phyloP scores from a whole-genome alignment of 2,329 filamentous ascomycete genomes.

The Clarireedia paspali region DNA sequence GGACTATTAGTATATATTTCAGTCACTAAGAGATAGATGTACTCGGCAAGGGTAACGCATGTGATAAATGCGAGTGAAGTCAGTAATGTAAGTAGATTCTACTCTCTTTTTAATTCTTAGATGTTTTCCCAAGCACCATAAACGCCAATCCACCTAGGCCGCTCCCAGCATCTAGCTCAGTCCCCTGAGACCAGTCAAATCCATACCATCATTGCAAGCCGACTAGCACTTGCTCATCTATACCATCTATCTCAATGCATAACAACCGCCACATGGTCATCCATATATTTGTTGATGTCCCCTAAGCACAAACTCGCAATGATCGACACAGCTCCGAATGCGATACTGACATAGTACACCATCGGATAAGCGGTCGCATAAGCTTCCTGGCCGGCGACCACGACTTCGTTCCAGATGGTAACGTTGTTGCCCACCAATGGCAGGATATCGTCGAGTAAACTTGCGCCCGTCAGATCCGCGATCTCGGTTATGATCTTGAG shows the following conservation, averaged over 20 bases:
- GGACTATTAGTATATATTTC: too few species aligned
- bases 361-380: slow-evolving; percentile 52
- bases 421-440: slow-evolving; percentile 46
- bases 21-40: too few species aligned
- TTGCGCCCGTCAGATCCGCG: slow-evolving; percentile 45
- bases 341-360: slow-evolving; percentile 56
- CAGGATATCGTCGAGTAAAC: slow-evolving; percentile 42
- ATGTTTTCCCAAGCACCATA: not conserved
- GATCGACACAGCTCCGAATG: slow-evolving; percentile 49
- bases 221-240: too few species aligned
- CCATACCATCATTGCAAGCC: not conserved
- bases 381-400: slow-evolving; percentile 46
- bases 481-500: slow-evolving; percentile 38
- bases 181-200: not conserved
- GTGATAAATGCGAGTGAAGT: too few species aligned
- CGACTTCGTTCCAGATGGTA: slow-evolving; percentile 42
- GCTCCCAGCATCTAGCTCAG: not conserved
- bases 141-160: not conserved
- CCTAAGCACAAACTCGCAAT: slow-evolving; percentile 51
- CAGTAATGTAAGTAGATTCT: too few species aligned
- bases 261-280: slow-evolving; percentile 46
- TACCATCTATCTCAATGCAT: not conserved
- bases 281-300: slow-evolving; percentile 50
- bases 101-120: too few species aligned
- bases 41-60: too few species aligned